Evolutionary conservation across 257 asterid genomes (phyloP).

Genomic region (Nicotiana undulata): DNA sequence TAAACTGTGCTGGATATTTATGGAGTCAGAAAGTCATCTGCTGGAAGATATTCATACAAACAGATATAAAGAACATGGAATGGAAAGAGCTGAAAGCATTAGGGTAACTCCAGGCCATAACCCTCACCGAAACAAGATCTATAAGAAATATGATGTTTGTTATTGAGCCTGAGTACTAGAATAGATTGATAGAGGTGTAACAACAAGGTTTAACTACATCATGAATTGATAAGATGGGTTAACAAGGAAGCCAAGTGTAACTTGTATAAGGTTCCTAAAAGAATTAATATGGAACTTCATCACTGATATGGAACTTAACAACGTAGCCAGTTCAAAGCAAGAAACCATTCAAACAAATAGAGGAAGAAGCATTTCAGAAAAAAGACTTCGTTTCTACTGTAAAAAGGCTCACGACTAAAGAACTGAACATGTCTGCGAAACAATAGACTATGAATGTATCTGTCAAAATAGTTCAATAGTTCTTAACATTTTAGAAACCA

Average conservation of each 20-base stretch:
- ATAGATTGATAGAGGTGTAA: not conserved
- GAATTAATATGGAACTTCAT: not conserved
- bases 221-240: not conserved
- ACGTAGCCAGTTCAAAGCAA: not conserved
- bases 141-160: not conserved
- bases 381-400: not conserved
- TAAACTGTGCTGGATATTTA: not conserved
- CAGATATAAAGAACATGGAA: not conserved
- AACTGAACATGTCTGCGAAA: not conserved
- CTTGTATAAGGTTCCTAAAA: not conserved
- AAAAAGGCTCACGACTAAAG: not conserved
- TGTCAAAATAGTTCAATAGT: too few species aligned
- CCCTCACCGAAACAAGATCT: not conserved
- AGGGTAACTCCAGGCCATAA: not conserved
- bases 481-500: too few species aligned
- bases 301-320: too few species aligned
- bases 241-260: not conserved
- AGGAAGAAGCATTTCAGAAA: not conserved
- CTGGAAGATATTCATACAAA: not conserved
- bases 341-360: not conserved
- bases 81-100: not conserved
- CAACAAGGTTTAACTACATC: not conserved
- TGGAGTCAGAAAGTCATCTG: not conserved
- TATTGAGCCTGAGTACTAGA: not conserved
- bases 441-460: not conserved